These are phyloP conservation scores for Echinochloa phyllopogon DNA, from an alignment of 176 grass and related monocot genomes.

Conservation along the genomic window DNA sequence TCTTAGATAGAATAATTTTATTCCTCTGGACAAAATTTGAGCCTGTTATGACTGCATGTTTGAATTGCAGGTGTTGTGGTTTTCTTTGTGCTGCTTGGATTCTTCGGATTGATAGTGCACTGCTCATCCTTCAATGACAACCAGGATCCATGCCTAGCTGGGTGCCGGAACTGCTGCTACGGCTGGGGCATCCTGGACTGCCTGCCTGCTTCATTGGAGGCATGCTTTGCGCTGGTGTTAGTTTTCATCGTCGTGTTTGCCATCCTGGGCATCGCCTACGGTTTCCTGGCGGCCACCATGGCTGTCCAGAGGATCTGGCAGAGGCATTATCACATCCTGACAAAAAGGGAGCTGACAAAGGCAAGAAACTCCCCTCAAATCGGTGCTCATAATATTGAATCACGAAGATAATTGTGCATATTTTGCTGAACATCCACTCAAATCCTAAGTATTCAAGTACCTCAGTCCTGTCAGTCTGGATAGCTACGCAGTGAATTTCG, in stretches of 20 bases:
- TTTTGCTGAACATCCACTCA: not conserved
- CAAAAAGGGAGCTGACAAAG: conserved; percentile 97
- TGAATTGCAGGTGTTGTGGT: conserved; percentile 77
- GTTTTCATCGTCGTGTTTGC: conserved; percentile 89
- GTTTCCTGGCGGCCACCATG: conserved; percentile 89
- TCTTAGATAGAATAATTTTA: not conserved
- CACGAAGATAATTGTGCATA: not conserved
- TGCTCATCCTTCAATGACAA: conserved; percentile 86
- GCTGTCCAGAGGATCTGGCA: conserved; percentile 97
- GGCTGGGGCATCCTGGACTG: conserved; percentile 97
- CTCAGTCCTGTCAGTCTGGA: not conserved
- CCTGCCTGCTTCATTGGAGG: conserved; percentile 90
- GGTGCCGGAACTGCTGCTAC: conserved; percentile 96
- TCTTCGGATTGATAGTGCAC: conserved; percentile 85
- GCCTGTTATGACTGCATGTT: not conserved
- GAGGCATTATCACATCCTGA: conserved; percentile 95
- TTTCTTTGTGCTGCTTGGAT: conserved; percentile 93
- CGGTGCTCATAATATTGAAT: not conserved
- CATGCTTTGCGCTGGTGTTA: conserved; percentile 88
- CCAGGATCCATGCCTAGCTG: conserved; percentile 80
- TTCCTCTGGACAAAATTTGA: not conserved
- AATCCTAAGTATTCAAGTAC: not conserved
- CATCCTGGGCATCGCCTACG: conserved; percentile 89
- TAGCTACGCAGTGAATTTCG: not conserved
- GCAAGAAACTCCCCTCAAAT: conserved; percentile 42